A percentile compares a stretch with the other conserved stretches of the same genome.
phyloP scores from a whole-genome alignment of 257 asterid genomes.

The Solanum bulbocastanum region DNA sequence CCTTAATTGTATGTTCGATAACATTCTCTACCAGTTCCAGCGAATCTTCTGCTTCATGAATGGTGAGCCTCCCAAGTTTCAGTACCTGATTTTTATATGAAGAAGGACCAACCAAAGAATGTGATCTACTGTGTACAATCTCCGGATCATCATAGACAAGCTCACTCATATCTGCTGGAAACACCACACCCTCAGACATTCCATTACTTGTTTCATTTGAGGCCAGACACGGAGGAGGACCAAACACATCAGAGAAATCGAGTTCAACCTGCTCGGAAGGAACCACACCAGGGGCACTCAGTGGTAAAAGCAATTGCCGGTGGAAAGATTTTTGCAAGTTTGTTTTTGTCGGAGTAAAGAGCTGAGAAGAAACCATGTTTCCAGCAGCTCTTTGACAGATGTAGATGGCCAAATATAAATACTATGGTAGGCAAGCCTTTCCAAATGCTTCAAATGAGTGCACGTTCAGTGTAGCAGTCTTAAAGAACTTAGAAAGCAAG shows the following conservation, averaged over 20 bases:
- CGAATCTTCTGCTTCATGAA: constrained; percentile 40
- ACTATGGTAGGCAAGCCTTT: constrained; percentile 12
- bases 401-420: constrained; percentile 2
- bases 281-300: constrained; percentile 4
- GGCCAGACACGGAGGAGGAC: constrained; percentile 28
- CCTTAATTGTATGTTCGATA: constrained; percentile 13
- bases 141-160: constrained; percentile 51
- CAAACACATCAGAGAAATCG: constrained; percentile 25
- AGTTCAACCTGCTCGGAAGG: constrained; percentile 17
- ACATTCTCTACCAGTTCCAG: constrained; percentile 26
- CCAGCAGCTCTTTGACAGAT: background rate
- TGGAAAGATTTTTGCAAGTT: constrained; percentile 6
- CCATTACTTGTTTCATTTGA: constrained; percentile 19
- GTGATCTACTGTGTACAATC: constrained; percentile 49
- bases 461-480: constrained; percentile 10
- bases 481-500: constrained; percentile 26
- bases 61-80: constrained; percentile 41
- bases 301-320: background rate
- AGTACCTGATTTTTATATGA: constrained; percentile 35
- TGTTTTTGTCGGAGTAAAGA: background rate
- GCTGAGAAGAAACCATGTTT: constrained; percentile 17
- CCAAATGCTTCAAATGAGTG: constrained; percentile 10
- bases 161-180: constrained; percentile 21
- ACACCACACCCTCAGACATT: constrained; percentile 6
- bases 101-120: constrained; percentile 65